A percentile compares a stretch with the other conserved stretches of the same genome.
These are phyloP conservation scores for Penicillium roqueforti DNA, from an alignment of 495 filamentous ascomycete species.

Conservation along the genomic window DNA sequence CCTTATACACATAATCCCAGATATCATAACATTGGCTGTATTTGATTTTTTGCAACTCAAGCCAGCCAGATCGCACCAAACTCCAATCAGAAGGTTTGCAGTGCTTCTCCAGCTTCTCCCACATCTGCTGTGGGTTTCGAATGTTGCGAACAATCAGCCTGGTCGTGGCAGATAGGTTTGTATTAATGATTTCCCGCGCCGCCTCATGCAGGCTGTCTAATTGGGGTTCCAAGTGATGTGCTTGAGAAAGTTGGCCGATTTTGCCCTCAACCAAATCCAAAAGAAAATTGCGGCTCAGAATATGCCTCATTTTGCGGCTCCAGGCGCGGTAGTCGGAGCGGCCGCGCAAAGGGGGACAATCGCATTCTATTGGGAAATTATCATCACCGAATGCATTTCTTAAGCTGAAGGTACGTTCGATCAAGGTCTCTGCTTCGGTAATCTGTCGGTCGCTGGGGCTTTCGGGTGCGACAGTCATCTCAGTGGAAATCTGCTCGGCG, in stretches of 20 bases:
- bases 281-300: neutral
- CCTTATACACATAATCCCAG: conserved; percentile 3
- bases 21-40: neutral
- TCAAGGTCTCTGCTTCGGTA: neutral
- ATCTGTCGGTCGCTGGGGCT: neutral
- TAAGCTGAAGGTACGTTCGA: neutral
- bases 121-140: conserved; percentile 1
- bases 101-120: conserved; percentile 4
- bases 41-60: conserved; percentile 1
- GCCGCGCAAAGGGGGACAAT: conserved; percentile 1
- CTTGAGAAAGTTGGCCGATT: neutral
- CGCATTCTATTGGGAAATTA: neutral
- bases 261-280: neutral
- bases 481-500: neutral
- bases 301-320: neutral
- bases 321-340: conserved; percentile 1
- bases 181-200: neutral
- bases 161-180: neutral
- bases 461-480: neutral
- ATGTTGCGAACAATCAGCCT: conserved; percentile 2
- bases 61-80: neutral
- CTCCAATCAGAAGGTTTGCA: conserved; percentile 6
- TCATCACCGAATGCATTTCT: neutral
- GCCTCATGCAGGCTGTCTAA: neutral
- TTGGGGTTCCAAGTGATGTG: neutral